Conservation (phyloP, 2,329 filamentous ascomycete species). For the Sporothrix globosa region DNA sequence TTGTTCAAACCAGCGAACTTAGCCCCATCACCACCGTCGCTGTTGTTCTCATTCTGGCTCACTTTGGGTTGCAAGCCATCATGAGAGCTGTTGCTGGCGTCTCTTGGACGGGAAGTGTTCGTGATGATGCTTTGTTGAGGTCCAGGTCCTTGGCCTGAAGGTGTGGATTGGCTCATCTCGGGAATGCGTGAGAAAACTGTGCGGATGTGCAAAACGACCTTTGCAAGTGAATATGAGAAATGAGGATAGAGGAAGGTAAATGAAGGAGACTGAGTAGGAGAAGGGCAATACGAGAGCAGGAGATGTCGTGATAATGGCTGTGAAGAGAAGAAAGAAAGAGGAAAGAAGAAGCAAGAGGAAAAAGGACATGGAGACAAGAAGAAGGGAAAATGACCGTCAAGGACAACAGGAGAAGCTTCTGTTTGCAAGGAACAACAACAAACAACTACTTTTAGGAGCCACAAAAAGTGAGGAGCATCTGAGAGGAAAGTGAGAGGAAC, state of each 20-base stretch:
- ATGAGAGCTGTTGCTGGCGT: not conserved
- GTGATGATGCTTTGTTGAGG: not conserved
- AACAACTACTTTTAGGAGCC: not conserved
- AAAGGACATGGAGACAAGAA: not conserved
- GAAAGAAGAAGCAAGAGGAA: too few species aligned
- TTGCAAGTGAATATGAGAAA: too few species aligned
- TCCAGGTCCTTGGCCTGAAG: not conserved
- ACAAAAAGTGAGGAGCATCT: not conserved
- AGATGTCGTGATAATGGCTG: not conserved
- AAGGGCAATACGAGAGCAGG: not conserved
- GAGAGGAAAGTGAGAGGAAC: constrained; percentile 6
- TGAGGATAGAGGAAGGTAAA: not conserved
- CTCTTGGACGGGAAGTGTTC: not conserved
- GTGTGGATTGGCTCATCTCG: not conserved
- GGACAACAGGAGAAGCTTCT: not conserved
- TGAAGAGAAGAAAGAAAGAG: not conserved
- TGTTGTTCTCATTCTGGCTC: not conserved
- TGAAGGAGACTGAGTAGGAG: not conserved
- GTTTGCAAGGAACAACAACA: not conserved
- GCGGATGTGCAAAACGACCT: not conserved
- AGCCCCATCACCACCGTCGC: not conserved
- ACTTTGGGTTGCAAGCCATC: too few species aligned
- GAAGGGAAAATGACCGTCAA: not conserved
- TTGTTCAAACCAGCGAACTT: not conserved
- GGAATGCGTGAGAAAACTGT: not conserved